Evolutionary conservation across 2,329 filamentous ascomycete species (phyloP), one percentile per base, ranked within the genome.

Genomic region (Hymenoscyphus linearis): DNA sequence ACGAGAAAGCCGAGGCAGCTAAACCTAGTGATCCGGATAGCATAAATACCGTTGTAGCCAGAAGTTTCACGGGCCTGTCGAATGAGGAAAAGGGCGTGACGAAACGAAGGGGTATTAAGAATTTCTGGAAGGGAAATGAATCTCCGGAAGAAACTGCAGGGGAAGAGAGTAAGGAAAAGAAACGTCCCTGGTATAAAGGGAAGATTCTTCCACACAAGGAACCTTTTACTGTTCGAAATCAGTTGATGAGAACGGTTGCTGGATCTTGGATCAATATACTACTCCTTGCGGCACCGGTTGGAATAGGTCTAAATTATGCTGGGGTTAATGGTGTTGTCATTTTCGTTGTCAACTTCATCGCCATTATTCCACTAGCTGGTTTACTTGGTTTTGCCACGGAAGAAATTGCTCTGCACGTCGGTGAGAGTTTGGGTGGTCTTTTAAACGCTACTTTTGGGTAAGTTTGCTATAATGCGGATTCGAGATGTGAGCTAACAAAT

Each of bases 261-360:
- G 87, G 85, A 69, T 95, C 90, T 0, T 96, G 90, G 85, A 88
- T 96, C 77, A 97, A 97, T 71, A 71, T 96, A 26, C 77, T 97
- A 27, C 78, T 96, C 25, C 58, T 96, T 16, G 85, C 87, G 25
- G 91, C 90, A 0, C 93, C 93, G 0, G 83, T 86, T 36, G 93
- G 93, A 62, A 91, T 96, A 69, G 89, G 83, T 1, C 74, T 93
- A 58, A 84, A 90, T 69, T 91, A 88, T 70, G 76, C 85, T 4
- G 68, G 73, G 12, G 76, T 89, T 57, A 79, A 82, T 70, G 78
- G 81, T 2, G 80, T 88, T 61, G 82, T 81, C 35, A 79, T 95
- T 54, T 97, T 97, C 70, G 84, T 93, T 60, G 83, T 97, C 75
- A 97, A 97, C 77, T 97, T 97, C 70, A 83, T 97, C 65, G 93